These are phyloP conservation scores for Ustilago bromivora DNA, from an alignment of 1,284 basidiomycete species.

Conservation along the genomic window DNA sequence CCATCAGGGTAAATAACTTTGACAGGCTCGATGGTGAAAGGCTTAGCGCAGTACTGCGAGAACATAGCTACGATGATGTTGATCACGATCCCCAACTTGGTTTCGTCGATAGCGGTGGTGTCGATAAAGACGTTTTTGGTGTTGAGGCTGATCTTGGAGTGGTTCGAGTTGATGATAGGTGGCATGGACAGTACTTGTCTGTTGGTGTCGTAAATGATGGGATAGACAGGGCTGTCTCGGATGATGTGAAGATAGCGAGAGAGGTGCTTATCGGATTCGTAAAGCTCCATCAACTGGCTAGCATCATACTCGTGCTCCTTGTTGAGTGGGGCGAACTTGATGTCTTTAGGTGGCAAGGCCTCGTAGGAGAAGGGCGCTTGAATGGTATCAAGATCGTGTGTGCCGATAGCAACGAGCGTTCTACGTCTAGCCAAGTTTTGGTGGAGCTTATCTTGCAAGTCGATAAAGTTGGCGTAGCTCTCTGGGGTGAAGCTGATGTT, in stretches of 20 bases:
- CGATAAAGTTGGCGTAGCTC: conserved; percentile 97
- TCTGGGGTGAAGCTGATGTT: conserved; percentile 86
- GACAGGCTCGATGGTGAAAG: conserved; percentile 75
- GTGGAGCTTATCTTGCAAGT: conserved; percentile 95
- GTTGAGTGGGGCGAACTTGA: conserved; percentile 88
- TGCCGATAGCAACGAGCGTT: conserved; percentile 94
- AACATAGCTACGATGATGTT: conserved; percentile 98
- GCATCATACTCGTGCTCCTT: conserved; percentile 75
- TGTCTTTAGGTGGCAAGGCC: conserved; percentile 86
- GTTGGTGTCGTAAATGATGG: conserved; percentile 92
- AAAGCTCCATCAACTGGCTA: conserved; percentile 71
- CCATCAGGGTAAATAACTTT: conserved; percentile 72
- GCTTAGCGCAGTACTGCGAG: conserved; percentile 91
- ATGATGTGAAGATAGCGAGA: conserved; percentile 91
- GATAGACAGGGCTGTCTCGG: conserved; percentile 93
- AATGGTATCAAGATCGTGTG: conserved; percentile 94
- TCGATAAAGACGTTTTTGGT: conserved; percentile 97
- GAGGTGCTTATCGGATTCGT: conserved; percentile 92
- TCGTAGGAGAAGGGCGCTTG: conserved; percentile 90
- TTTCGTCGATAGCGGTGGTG: conserved; percentile 96
- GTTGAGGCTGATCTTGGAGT: conserved; percentile 95
- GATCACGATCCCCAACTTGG: conserved; percentile 93
- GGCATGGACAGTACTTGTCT: conserved; percentile 94
- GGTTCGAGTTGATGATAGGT: conserved; percentile 77
- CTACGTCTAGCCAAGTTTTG: conserved; percentile 92